These are phyloP conservation scores for Candida maltosa DNA, from an alignment of 805 yeast genomes.

Conservation along the genomic window DNA sequence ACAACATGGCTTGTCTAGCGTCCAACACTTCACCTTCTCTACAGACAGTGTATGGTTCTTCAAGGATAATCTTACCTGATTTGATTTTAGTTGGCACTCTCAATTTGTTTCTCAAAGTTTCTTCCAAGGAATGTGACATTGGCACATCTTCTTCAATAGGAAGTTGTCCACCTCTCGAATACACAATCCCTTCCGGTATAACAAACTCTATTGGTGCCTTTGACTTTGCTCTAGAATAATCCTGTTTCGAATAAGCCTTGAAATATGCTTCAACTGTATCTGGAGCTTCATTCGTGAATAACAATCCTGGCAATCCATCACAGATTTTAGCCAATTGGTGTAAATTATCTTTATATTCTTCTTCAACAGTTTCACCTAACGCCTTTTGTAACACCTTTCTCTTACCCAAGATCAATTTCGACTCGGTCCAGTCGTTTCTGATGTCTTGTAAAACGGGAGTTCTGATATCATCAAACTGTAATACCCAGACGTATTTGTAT, in stretches of 20 bases:
- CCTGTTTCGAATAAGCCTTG: constrained; percentile 69
- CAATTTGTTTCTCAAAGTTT: constrained; percentile 81
- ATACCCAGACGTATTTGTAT: constrained; percentile 77
- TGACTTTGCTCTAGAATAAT: constrained; percentile 87
- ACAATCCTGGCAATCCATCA: constrained; percentile 79
- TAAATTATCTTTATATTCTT: constrained; percentile 71
- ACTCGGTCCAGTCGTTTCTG: constrained; percentile 89
- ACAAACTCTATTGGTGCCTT: constrained; percentile 78
- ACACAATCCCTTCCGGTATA: constrained; percentile 86
- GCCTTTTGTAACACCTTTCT: constrained; percentile 92
- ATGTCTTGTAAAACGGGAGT: constrained; percentile 93
- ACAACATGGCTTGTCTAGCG: constrained; percentile 84
- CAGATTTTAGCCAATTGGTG: constrained; percentile 56
- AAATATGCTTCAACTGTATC: constrained; percentile 91
- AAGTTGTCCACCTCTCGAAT: constrained; percentile 93
- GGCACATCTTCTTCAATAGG: constrained; percentile 92
- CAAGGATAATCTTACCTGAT: constrained; percentile 79
- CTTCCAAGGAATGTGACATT: constrained; percentile 93
- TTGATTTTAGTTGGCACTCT: constrained; percentile 90
- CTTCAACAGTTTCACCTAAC: constrained; percentile 80
- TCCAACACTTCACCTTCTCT: constrained; percentile 75
- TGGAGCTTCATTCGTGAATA: constrained; percentile 86
- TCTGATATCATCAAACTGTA: constrained; percentile 87
- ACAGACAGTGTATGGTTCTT: constrained; percentile 78
- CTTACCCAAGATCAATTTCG: constrained; percentile 85